Base-by-base conservation (phyloP, 2,329 filamentous ascomycete genomes). In the Aspergillus latus region DNA sequence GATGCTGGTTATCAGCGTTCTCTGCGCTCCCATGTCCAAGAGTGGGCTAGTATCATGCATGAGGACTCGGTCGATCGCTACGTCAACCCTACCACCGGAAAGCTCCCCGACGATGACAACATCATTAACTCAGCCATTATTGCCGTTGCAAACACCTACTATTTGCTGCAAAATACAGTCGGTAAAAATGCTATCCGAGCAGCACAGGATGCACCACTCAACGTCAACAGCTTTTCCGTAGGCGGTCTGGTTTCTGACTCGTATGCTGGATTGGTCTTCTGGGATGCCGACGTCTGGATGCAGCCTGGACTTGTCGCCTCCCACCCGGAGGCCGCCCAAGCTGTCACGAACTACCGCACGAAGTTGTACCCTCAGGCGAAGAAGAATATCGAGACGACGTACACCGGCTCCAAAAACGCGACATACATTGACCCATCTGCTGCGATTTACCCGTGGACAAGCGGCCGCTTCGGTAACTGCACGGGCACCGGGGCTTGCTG, bases 221-320 rank as follows among this genome's bases (percentile, higher is more conserved):
- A 86, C 57, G 77, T 82, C 21, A 78, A 87, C 67, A 88, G 86
- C 61, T 83, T 89, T 48, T 76, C 84, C 1, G 87, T 89, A n/a
- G 85, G 86, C 56, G 87, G 87, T 0, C 70, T 89, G 21, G 82
- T 80, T 0, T 87, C 85, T 4, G 85, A 88, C 60, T 86, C 83
- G 6, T 90, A 90, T 62, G 87, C 78, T 21, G 87, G 87, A 0
- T 73, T 80, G 37, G 78, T 86, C n/a, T 86, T 86, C 66, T 87
- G 84, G 84, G 84, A 87, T 70, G 81, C 82, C 11, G 84, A 87
- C 67, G 76, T 86, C 3, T 88, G 85, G 84, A 87, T 88, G 82
- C 82, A 85, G 32, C 87, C 86, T 4, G 86, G 86, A 7, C 70
- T 89, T 8, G 83, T 86, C 11, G 78, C 86, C 1, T 80, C 85